Percentiles rank a stretch among this genome's conserved stretches.
Conservation (phyloP, 129 eudicot genomes). For the Erigeron canadensis region DNA sequence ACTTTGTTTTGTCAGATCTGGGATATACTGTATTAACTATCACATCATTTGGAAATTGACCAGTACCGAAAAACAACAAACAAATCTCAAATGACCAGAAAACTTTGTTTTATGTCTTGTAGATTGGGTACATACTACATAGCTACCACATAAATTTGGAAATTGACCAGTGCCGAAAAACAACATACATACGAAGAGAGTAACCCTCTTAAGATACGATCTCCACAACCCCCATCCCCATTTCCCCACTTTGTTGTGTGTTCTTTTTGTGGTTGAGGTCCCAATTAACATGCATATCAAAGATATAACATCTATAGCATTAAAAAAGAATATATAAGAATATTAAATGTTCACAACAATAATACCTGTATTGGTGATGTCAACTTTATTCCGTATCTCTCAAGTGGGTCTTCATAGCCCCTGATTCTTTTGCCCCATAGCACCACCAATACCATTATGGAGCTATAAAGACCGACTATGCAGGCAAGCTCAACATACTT, state of each 20-base stretch:
- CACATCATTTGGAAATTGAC: no score
- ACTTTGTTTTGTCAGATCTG: no score
- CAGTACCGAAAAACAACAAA: no score
- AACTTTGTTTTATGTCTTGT: no score
- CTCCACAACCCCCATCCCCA: no score
- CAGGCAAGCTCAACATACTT: slow-evolving; percentile 65
- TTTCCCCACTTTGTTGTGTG: background rate
- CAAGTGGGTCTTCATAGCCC: slow-evolving; percentile 69
- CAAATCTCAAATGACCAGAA: no score
- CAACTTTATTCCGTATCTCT: slow-evolving; percentile 68
- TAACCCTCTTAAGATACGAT: no score
- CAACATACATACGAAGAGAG: no score
- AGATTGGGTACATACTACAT: no score
- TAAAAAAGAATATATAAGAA: slow-evolving; percentile 2
- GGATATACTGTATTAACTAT: no score
- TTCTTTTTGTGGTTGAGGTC: background rate
- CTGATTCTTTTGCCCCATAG: slow-evolving; percentile 90
- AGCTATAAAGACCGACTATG: slow-evolving; percentile 69
- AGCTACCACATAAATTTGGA: no score
- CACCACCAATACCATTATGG: slow-evolving; percentile 50
- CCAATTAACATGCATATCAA: background rate
- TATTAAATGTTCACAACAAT: background rate
- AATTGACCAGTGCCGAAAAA: no score
- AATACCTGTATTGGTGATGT: slow-evolving; percentile 63
- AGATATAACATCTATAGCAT: background rate